These are phyloP conservation scores for Fusarium temperatum DNA, from an alignment of 2,329 filamentous ascomycete genomes.

Conservation along the genomic window DNA sequence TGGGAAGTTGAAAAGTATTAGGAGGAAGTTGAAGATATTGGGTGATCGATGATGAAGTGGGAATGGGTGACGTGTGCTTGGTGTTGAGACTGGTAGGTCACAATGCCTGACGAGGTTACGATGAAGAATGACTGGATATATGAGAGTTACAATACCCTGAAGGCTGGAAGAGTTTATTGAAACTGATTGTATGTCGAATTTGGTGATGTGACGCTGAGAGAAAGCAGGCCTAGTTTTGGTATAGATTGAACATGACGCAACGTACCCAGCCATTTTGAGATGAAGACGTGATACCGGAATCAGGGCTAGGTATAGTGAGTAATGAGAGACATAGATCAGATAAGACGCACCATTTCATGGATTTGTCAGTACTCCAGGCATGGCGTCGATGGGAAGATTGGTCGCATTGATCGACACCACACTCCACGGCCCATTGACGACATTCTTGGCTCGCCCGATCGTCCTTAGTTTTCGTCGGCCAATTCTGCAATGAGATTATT, in stretches of 20 bases:
- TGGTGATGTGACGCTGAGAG: neutral
- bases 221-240: neutral
- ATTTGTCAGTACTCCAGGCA: too few species aligned
- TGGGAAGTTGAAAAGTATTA: neutral
- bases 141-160: neutral
- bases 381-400: too few species aligned
- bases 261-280: neutral
- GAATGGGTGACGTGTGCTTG: neutral
- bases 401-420: neutral
- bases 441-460: neutral
- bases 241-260: neutral
- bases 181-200: too few species aligned
- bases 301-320: too few species aligned
- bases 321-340: too few species aligned
- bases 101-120: rapidly evolving
- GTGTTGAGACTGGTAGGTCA: neutral
- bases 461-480: neutral
- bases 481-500: neutral
- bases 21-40: neutral
- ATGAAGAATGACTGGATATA: neutral
- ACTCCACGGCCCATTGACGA: neutral
- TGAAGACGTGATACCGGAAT: neutral
- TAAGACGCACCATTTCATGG: neutral
- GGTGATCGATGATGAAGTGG: neutral
- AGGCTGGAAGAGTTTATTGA: neutral